Base-by-base conservation (phyloP, 2,329 filamentous ascomycete genomes). In the Raffaelea albimanens region DNA sequence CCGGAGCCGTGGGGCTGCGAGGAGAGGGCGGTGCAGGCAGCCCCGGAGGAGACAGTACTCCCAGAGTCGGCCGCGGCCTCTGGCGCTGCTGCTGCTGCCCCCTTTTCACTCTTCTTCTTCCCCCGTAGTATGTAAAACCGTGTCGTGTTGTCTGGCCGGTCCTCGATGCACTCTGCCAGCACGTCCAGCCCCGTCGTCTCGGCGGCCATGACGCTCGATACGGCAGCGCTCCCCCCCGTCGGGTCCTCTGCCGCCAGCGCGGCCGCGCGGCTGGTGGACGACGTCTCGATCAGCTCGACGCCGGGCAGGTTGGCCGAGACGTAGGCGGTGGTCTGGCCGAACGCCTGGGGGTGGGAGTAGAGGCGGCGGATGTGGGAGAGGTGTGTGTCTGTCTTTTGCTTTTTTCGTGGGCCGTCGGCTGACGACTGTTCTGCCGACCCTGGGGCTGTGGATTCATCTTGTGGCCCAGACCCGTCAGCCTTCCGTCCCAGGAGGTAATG, bases 261-360 rank as follows among this genome's bases (percentile, higher is more conserved):
- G 1, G 90, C 91, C 0, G 87, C 93, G 53, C 81, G 82, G 56
- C 85, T 90, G 5, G 93, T 98, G 23, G 85, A 93, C 51, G 82
- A 85, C 40, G 87, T 83, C 61, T 97, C 90, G 50, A 91, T 78
- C 45, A 82, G 76, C 67, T 95, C 87, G n/a, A 83, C 78, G 78
- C 56, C 81, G 18, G 36, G 25, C 42, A 95, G 76, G 57, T 86
- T 71, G 23, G 72, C 69, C 9, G 74, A 71, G 22, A 96, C 75
- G 65, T 95, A 95, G 9, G 61, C 65, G 25, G 82, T 81, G 65
- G 90, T 96, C 67, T 98, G 93, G 22, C 89, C 55, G 41, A 56
- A 95, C 23, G 89, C 93, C 66, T 98, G 93, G 10, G 91, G 90
- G 65, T 98, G 93, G 21, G 87, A 93, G 69, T 95, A 95, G 38